Evolutionary conservation across 163 green algal genomes (phyloP), one percentile per base, ranked within the genome.

Genomic region (Scenedesmus sp.): DNA sequence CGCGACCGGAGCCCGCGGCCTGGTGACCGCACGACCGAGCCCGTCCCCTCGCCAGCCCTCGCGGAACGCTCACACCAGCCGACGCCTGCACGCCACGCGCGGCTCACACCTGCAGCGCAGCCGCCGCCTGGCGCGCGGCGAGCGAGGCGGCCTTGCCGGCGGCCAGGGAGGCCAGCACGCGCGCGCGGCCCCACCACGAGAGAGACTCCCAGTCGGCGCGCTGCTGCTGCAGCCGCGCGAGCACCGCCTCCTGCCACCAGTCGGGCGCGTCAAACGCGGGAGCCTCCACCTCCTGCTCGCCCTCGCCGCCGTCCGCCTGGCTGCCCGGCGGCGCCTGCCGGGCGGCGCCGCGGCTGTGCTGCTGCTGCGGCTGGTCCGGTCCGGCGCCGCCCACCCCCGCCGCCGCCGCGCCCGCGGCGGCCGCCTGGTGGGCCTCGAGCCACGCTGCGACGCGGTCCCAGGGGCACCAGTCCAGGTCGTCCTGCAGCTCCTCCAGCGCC

Each of bases 241-340:
- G 13, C 14, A 80, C 71, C 44, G 71, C 58, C n/a, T 80, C 71
- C 31, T 70, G 58, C 71, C 71, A 80, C 58, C 58, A 80, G 9
- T 28, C 71, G 36, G 71, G 71, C 2, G 71, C 71, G 54, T 80
- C 71, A 80, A 80, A 80, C 39, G 18, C 44, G 14, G 44, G 22
- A 53, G 13, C 11, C 34, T 58, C 24, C 54, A 29, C 26, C 29
- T 69, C 33, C 31, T 60, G 34, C 28, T 60, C 39, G 26, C 44
- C 36, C 9, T 50, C 51, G 67, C 47, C 63, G 67, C 31, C 64
- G 28, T 7, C 26, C 5, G 13, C 17, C 14, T 50, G 58, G 6
- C 39, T 15, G 26, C 29, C 26, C 58, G 24, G 33, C 58, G 26
- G 58, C 58, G 28, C 29, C 58, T 50, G 58, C 26, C 33, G 6